These are phyloP conservation scores for Penicillium silybi DNA, from an alignment of 495 filamentous ascomycete species.

Conservation along the genomic window DNA sequence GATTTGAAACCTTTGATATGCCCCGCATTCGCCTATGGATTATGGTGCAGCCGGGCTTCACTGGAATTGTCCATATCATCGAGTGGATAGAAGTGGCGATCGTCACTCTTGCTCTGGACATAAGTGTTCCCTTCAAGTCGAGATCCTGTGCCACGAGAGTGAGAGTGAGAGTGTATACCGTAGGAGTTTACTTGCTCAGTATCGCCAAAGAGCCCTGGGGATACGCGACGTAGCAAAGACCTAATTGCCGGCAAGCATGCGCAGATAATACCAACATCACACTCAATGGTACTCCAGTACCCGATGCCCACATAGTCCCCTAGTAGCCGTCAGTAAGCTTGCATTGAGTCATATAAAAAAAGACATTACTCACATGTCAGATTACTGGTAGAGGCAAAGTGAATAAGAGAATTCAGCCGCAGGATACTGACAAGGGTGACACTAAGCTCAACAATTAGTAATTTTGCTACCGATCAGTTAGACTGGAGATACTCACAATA, in stretches of 20 bases:
- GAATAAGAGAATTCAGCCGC: constrained; percentile 29
- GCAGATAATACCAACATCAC: constrained; percentile 32
- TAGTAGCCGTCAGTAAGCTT: constrained; percentile 7
- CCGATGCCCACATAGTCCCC: constrained; percentile 34
- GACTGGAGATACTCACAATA: constrained; percentile 40
- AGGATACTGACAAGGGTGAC: constrained; percentile 35
- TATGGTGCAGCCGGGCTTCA: constrained; percentile 11
- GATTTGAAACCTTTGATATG: too few species aligned
- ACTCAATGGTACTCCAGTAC: constrained; percentile 34
- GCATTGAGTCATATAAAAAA: background rate
- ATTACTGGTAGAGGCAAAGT: constrained; percentile 28
- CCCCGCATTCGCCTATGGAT: background rate
- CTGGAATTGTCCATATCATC: constrained; percentile 26
- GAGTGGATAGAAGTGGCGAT: constrained; percentile 21
- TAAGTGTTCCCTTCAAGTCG: constrained; percentile 12
- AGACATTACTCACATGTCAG: constrained; percentile 26
- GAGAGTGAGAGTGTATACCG: constrained; percentile 9
- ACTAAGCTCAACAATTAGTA: constrained; percentile 12
- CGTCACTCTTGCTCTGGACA: constrained; percentile 16
- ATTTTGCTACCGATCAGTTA: too few species aligned
- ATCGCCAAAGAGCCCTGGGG: constrained; percentile 25
- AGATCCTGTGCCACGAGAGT: constrained; percentile 17
- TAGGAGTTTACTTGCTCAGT: constrained; percentile 18
- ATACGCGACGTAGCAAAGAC: constrained; percentile 23
- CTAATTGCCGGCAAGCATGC: constrained; percentile 33